Percentiles rank a stretch among this genome's conserved stretches.
Conservation (phyloP, 768 basidiomycete genomes). For the Agaricus sinodeliciosus region DNA sequence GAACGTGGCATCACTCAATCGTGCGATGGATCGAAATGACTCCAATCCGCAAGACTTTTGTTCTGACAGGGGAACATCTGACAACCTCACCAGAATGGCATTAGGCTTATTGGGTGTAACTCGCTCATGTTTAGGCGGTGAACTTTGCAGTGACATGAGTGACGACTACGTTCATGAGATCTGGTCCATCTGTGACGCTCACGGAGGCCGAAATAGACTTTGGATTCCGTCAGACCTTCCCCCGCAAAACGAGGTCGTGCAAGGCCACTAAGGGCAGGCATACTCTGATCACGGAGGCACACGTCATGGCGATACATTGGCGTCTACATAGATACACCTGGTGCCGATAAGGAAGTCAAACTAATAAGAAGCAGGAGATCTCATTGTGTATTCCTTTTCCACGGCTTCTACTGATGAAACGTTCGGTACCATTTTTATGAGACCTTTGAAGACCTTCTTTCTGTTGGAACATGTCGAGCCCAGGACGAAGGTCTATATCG, state of each 20-base stretch:
- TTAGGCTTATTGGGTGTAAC: neutral
- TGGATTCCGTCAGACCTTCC: neutral
- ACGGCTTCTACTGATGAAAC: conserved; percentile 6
- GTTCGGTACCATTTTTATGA: conserved; percentile 1
- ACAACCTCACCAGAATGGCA: neutral
- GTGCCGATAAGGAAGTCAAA: conserved; percentile 7
- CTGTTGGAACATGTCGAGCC: neutral
- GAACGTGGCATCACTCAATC: too few species aligned
- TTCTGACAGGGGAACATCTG: neutral
- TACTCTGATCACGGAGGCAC: neutral
- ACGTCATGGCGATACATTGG: conserved; percentile 1
- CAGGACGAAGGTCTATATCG: neutral
- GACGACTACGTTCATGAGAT: neutral
- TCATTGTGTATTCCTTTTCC: conserved; percentile 10
- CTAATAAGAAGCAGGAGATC: conserved; percentile 2
- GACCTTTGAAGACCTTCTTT: neutral
- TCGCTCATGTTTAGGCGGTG: neutral
- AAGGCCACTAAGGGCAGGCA: neutral
- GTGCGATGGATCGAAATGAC: too few species aligned
- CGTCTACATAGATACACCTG: neutral
- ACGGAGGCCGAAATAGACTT: conserved; percentile 1
- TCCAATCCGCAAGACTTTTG: too few species aligned
- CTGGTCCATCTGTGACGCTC: neutral
- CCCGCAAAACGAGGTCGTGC: conserved; percentile 5
- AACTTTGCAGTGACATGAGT: neutral